Percentiles rank a stretch among this genome's conserved stretches.
Evolutionary conservation across 1,284 basidiomycete species (phyloP).

Genomic region (Mixia osmundae): DNA sequence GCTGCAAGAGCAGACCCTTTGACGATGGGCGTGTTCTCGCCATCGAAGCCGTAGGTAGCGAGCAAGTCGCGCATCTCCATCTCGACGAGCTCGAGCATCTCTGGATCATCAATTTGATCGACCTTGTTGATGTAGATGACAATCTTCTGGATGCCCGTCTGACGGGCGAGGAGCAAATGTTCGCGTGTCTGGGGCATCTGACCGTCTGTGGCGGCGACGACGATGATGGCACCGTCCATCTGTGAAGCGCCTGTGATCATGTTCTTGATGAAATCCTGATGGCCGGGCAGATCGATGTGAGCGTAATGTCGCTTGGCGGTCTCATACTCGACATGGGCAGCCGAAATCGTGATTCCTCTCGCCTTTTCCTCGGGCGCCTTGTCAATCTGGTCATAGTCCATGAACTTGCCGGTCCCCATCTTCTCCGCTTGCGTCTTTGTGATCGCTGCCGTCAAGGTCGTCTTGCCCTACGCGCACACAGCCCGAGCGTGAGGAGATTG

Average conservation of each 20-base stretch:
- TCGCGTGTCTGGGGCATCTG: conserved; percentile 99
- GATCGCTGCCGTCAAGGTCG: conserved; percentile 93
- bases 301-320: conserved; percentile 80
- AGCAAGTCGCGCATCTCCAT: conserved; percentile 99
- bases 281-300: conserved; percentile 96
- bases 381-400: conserved; percentile 95
- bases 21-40: conserved; percentile 87
- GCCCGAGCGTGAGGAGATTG: not conserved
- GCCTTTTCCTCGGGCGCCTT: conserved; percentile 99
- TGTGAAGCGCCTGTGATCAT: conserved; percentile 99
- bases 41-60: conserved; percentile 76
- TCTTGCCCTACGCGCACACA: conserved; percentile 30
- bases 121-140: conserved; percentile 99
- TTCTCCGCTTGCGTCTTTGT: conserved; percentile 72
- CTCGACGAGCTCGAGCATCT: conserved; percentile 98
- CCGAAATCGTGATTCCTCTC: conserved; percentile 88
- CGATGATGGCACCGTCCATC: conserved; percentile 51
- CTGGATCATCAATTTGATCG: conserved; percentile 83
- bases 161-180: conserved; percentile 87
- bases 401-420: conserved; percentile 67
- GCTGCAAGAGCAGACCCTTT: conserved; percentile 93
- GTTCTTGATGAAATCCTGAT: conserved; percentile 42
- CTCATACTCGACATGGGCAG: conserved; percentile 91
- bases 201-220: conserved; percentile 95
- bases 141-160: conserved; percentile 94